Percentiles rank a stretch among this genome's conserved stretches.
Evolutionary conservation across 768 basidiomycete species (phyloP).

Genomic region (Suillus tomentosus): DNA sequence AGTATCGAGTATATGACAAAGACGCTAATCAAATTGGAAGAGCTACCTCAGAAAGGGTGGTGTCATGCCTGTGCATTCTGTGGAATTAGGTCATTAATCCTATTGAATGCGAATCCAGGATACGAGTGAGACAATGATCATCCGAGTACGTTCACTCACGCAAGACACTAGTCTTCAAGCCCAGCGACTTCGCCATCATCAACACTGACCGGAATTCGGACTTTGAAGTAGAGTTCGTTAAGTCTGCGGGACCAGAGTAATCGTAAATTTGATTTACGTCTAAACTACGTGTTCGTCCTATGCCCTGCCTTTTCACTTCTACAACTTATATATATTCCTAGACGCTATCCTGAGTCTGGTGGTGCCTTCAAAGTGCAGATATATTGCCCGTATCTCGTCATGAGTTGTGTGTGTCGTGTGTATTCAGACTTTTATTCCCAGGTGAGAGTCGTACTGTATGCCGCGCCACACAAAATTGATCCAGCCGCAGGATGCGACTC

Average conservation of each 20-base stretch:
- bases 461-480: too few species aligned
- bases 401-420: too few species aligned
- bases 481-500: too few species aligned
- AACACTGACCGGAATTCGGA: slow-evolving; percentile 91
- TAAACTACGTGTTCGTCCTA: slow-evolving; percentile 87
- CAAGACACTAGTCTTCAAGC: slow-evolving; percentile 70
- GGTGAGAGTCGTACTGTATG: too few species aligned
- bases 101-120: slow-evolving; percentile 95
- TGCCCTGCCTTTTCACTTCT: not conserved
- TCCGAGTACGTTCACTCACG: slow-evolving; percentile 1
- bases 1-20: slow-evolving; percentile 97
- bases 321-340: too few species aligned
- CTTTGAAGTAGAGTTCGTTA: slow-evolving; percentile 73
- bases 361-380: too few species aligned
- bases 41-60: slow-evolving; percentile 93
- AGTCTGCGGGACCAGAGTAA: slow-evolving; percentile 71
- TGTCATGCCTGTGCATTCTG: slow-evolving; percentile 94
- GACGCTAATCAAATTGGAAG: slow-evolving; percentile 89
- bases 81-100: slow-evolving; percentile 84
- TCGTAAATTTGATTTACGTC: slow-evolving; percentile 73
- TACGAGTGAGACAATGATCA: slow-evolving; percentile 53
- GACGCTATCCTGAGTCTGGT: too few species aligned
- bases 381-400: too few species aligned
- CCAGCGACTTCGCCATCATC: slow-evolving; percentile 97
- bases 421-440: too few species aligned